Evolutionary conservation across 169 alveolate species (phyloP).

Genomic region (Plasmodium ovale): DNA sequence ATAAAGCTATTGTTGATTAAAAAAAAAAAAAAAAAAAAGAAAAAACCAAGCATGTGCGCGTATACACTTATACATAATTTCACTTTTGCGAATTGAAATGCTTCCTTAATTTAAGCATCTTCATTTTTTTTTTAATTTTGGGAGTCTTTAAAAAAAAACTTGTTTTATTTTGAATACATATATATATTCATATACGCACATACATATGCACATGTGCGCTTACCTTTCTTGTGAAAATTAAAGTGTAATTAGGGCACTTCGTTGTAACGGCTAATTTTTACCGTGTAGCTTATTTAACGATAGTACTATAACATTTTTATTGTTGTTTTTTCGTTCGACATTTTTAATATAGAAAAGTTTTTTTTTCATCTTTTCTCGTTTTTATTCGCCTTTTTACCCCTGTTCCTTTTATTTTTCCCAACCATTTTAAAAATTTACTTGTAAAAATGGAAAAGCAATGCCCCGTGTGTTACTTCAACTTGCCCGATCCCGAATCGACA

Average conservation of each 20-base stretch:
- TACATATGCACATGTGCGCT: neutral
- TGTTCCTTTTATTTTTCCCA: too few relatives aligned
- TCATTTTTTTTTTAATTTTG: slow-evolving; percentile 8
- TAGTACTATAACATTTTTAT: neutral
- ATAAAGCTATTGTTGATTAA: too few relatives aligned
- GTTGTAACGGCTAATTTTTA: slow-evolving; percentile 1
- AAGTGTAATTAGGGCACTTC: slow-evolving; percentile 3
- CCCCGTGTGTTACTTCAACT: slow-evolving; percentile 80
- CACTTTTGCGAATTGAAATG: slow-evolving; percentile 11
- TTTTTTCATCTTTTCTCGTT: neutral
- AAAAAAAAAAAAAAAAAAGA: neutral
- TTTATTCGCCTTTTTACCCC: neutral
- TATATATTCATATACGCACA: slow-evolving; percentile 8
- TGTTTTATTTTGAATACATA: slow-evolving; percentile 18
- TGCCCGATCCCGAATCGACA: slow-evolving; percentile 81
- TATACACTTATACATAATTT: slow-evolving; percentile 1
- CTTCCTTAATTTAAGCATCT: slow-evolving; percentile 12
- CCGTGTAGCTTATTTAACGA: neutral
- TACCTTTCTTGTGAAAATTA: slow-evolving; percentile 1
- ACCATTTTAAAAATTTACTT: neutral
- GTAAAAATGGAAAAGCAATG: slow-evolving; percentile 79
- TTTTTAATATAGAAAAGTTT: too few relatives aligned
- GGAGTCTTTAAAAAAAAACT: slow-evolving; percentile 20
- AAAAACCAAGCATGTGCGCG: neutral
- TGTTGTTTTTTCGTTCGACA: neutral